Base-by-base conservation (phyloP, 805 yeast genomes). In the Candida caryicola region DNA sequence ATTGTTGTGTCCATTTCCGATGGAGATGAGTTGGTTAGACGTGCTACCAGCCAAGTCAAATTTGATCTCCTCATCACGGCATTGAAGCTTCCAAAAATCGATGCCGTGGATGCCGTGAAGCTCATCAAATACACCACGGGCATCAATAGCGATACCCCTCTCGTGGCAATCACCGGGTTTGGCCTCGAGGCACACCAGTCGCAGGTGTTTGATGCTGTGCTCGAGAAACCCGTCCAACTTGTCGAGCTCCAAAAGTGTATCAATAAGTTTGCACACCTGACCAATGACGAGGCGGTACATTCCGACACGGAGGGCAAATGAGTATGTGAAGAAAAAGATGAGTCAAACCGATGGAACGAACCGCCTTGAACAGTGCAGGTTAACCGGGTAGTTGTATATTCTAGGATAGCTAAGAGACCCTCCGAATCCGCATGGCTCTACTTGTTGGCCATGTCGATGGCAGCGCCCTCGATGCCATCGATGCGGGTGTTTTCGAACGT, bases 21-120 rank as follows among this genome's bases (percentile, higher is more conserved):
- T 41, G 96, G 95, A 1, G 91, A 88, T 43, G 96, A 89, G 44
- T 69, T 89, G 42, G 76, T 89, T 10, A 72, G 93, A 43, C 66
- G 93, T 39, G 87, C 88, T 5, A 84, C 95, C 0, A 85, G 95
- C 26, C 82, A 81, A 36, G 85, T 87, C 14, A 82, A 79, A 54
- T 91, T 88, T 65, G 97, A 90, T 60, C 48, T 89, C 29, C 87
- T 90, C 19, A 69, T 90, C 42, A 80, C 93, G 0, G 93, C 91
- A 2, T 68, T 84, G 38, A 77, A 77, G 47, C 64, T 85, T 16
- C 77, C 85, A 12, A 81, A 80, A 43, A 66, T 84, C 19, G 85
- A 79, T 45, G 83, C 86, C 1, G 62, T 79, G 5, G 96, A 89
- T 64, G 81, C 91, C 23, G 83, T 84, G 4, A 82, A 85, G 50